Evolutionary conservation across 2,329 filamentous ascomycete genomes (phyloP).

Genomic region (Aspergillus uvarum): DNA sequence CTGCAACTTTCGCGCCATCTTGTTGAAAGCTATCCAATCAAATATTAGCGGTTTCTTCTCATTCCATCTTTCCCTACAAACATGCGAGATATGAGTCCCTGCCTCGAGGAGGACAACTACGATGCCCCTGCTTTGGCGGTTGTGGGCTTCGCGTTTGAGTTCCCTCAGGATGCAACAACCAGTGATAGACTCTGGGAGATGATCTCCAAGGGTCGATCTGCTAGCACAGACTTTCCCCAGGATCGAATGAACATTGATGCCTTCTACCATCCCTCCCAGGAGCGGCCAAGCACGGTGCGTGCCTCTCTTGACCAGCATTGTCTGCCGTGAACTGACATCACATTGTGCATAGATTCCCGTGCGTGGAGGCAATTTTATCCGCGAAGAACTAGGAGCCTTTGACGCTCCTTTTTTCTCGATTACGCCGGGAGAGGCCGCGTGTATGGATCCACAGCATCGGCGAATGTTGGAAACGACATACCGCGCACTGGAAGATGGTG

Average conservation of each 20-base stretch:
- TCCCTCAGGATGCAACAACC: background rate
- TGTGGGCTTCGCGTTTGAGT: background rate
- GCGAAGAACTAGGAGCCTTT: constrained; percentile 25
- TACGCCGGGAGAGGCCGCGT: constrained; percentile 24
- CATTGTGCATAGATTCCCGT: no score
- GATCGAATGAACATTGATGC: background rate
- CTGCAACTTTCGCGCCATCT: no score
- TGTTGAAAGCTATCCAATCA: no score
- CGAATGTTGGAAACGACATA: constrained; percentile 28
- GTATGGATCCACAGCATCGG: constrained; percentile 24
- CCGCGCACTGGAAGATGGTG: constrained; percentile 26
- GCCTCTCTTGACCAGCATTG: no score
- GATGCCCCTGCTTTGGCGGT: no score
- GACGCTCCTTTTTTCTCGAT: constrained; percentile 37
- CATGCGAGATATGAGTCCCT: no score
- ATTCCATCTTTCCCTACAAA: no score
- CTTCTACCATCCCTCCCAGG: background rate
- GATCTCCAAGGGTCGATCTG: background rate
- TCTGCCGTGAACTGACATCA: no score
- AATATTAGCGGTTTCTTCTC: no score
- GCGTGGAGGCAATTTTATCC: no score
- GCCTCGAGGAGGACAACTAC: no score
- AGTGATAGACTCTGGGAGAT: background rate
- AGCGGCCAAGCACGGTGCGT: no score
- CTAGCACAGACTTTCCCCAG: background rate